A percentile compares a stretch with the other conserved stretches of the same genome.
phyloP scores from a whole-genome alignment of 2,329 filamentous ascomycete species.

The Nemania diffusa region DNA sequence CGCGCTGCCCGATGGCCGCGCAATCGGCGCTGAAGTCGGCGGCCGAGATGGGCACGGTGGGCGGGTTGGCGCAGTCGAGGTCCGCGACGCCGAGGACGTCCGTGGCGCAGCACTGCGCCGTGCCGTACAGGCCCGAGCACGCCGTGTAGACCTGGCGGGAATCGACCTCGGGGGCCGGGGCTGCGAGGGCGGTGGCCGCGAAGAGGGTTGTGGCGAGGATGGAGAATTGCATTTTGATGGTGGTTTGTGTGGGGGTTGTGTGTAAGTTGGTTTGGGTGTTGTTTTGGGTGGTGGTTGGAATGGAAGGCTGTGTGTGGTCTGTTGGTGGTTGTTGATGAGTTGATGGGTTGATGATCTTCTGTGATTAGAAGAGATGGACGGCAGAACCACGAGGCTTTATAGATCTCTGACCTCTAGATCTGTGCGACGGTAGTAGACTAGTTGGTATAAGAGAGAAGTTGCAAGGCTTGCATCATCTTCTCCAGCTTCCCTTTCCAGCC shows the following conservation, averaged over 20 bases:
- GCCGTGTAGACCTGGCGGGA: conserved; percentile 50
- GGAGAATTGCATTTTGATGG: conserved; percentile 42
- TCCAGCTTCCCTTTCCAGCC: too few species aligned
- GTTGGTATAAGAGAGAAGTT: not conserved
- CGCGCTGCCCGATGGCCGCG: conserved; percentile 56
- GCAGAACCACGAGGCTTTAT: conserved; percentile 20
- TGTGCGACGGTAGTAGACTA: not conserved
- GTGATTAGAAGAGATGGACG: not conserved
- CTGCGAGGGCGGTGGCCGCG: conserved; percentile 38
- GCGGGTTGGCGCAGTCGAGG: conserved; percentile 62
- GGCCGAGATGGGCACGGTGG: conserved; percentile 52
- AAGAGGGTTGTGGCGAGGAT: conserved; percentile 36
- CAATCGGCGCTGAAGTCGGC: conserved; percentile 59
- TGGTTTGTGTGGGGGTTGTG: conserved; percentile 1
- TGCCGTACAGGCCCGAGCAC: conserved; percentile 56
- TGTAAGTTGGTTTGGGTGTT: not conserved
- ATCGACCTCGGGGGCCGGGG: conserved; percentile 34
- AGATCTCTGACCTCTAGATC: not conserved
- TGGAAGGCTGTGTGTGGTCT: not conserved
- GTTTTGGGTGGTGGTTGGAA: not conserved
- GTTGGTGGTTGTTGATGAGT: not conserved
- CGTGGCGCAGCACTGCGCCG: conserved; percentile 69
- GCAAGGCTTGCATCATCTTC: not conserved
- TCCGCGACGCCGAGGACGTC: conserved; percentile 61
- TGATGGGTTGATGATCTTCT: conserved; percentile 8